Evolutionary conservation across 805 yeast genomes (phyloP).

Genomic region (Millerago galiae): DNA sequence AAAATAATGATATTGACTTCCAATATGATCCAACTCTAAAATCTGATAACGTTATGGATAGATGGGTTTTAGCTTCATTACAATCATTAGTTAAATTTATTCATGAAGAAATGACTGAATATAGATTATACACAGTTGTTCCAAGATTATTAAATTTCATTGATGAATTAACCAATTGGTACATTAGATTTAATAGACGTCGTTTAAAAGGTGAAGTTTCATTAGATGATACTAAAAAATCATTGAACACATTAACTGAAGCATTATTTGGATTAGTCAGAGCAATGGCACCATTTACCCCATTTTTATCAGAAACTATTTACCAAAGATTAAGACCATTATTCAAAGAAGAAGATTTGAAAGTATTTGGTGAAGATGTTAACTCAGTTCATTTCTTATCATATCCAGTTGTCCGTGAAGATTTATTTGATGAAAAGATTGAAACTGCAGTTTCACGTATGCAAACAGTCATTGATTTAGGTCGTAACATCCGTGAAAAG

Average conservation of each 20-base stretch:
- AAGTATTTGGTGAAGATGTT: conserved; percentile 45
- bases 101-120: conserved; percentile 83
- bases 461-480: conserved; percentile 95
- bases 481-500: conserved; percentile 96
- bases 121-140: conserved; percentile 92
- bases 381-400: conserved; percentile 90
- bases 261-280: conserved; percentile 83
- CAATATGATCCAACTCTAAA: conserved; percentile 56
- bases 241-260: conserved; percentile 86
- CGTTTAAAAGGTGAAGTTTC: conserved; percentile 96
- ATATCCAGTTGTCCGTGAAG: conserved; percentile 82
- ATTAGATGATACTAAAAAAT: conserved; percentile 72
- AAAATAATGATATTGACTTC: conserved; percentile 65
- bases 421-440: conserved; percentile 72
- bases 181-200: conserved; percentile 95
- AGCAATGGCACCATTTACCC: conserved; percentile 99
- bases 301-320: conserved; percentile 87
- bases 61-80: conserved; percentile 94
- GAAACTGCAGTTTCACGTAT: conserved; percentile 88
- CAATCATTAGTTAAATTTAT: conserved; percentile 85
- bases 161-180: conserved; percentile 97
- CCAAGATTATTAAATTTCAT: conserved; percentile 84
- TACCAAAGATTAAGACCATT: conserved; percentile 66
- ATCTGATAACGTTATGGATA: conserved; percentile 91
- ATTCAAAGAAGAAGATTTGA: conserved; percentile 55